Evolutionary conservation across 257 asterid species (phyloP).

Genomic region (Anisodus acutangulus): DNA sequence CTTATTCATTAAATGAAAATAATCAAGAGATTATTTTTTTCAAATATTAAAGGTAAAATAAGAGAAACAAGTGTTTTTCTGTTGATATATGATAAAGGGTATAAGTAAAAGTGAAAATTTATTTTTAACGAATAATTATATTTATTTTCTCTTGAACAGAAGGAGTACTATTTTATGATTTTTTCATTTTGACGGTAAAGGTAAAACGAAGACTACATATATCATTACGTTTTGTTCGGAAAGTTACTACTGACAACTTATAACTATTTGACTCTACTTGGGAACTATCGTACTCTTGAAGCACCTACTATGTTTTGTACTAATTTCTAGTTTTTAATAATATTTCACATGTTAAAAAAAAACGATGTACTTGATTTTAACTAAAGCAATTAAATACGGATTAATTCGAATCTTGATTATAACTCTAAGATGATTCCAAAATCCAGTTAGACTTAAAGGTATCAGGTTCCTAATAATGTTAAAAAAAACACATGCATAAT

Average conservation of each 20-base stretch:
- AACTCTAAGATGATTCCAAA: slow-evolving; percentile 16
- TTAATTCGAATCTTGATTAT: neutral
- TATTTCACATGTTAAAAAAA: neutral
- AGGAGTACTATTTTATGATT: too few species aligned
- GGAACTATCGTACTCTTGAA: neutral
- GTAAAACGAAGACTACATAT: neutral
- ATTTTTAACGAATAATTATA: too few species aligned
- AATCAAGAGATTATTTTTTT: too few species aligned
- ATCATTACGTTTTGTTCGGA: neutral
- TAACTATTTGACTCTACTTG: neutral
- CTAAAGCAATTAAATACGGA: neutral
- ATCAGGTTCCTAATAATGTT: slow-evolving; percentile 23
- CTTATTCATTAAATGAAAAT: too few species aligned
- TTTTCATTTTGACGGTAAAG: neutral
- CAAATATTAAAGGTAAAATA: too few species aligned
- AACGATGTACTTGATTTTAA: neutral
- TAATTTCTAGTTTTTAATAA: neutral
- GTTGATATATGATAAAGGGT: neutral
- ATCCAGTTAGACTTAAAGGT: neutral
- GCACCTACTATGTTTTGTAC: neutral
- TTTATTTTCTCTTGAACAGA: too few species aligned
- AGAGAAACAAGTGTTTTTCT: neutral
- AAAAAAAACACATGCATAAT: slow-evolving; percentile 10
- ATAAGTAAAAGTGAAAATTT: too few species aligned
- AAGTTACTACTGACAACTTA: neutral